These are phyloP conservation scores for Thermothelomyces thermophilus DNA, from an alignment of 2,329 filamentous ascomycete species.

Conservation along the genomic window DNA sequence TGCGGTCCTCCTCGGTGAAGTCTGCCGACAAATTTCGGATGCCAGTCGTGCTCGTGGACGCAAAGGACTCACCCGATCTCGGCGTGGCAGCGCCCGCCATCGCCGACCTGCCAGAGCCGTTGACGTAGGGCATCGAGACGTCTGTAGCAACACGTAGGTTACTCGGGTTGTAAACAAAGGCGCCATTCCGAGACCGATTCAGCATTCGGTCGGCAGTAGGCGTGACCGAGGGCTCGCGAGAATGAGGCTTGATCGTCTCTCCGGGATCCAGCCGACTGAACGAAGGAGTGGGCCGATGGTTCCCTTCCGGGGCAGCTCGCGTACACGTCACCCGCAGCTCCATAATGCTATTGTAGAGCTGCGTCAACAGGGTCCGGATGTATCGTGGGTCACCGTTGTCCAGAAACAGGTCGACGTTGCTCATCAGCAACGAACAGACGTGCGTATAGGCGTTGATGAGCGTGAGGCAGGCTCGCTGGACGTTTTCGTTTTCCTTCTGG, in stretches of 20 bases:
- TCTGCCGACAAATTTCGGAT: conserved; percentile 52
- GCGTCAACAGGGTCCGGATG: conserved; percentile 56
- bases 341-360: conserved; percentile 62
- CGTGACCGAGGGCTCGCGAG: conserved; percentile 47
- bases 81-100: conserved; percentile 60
- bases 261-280: conserved; percentile 28
- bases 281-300: conserved; percentile 24
- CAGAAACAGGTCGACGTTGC: conserved; percentile 58
- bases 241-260: conserved; percentile 45
- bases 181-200: conserved; percentile 33
- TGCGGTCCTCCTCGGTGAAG: conserved; percentile 67
- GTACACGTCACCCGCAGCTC: conserved; percentile 53
- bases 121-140: conserved; percentile 43
- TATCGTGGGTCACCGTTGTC: conserved; percentile 61
- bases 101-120: conserved; percentile 44
- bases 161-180: conserved; percentile 42
- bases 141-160: conserved; percentile 54
- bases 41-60: conserved; percentile 44
- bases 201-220: conserved; percentile 45
- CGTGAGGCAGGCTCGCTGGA: conserved; percentile 56
- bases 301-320: conserved; percentile 27
- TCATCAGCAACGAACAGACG: conserved; percentile 53
- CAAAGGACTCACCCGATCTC: conserved; percentile 75
- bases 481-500: conserved; percentile 54
- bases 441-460: conserved; percentile 60